Percentiles rank a stretch among this genome's conserved stretches.
Evolutionary conservation across 371 early-diverging fungal genomes (phyloP).

Genomic region (Mortierella sp.): DNA sequence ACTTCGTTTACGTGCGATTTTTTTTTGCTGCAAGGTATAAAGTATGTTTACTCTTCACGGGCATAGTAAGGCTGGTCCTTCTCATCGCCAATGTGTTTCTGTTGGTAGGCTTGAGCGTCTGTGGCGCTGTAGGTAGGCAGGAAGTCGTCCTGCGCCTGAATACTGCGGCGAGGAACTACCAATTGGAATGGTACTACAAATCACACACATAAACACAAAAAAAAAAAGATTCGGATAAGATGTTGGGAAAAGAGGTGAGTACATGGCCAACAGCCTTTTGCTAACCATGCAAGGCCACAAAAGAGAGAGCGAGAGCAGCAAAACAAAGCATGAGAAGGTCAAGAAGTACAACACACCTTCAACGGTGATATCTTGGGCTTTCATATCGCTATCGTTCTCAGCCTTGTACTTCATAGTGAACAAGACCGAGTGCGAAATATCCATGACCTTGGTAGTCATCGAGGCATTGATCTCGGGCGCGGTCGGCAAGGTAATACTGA

Average conservation of each 20-base stretch:
- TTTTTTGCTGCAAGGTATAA: background rate
- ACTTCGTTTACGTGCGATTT: too few species aligned
- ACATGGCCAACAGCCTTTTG: background rate
- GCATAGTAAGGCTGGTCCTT: background rate
- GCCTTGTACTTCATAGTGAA: too few species aligned
- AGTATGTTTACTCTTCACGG: background rate
- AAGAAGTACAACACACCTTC: background rate
- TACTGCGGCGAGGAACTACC: background rate
- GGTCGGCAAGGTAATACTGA: background rate
- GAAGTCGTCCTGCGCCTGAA: background rate
- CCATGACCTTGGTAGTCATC: background rate
- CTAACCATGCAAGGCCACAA: background rate
- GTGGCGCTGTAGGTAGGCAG: background rate
- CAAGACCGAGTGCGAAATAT: background rate
- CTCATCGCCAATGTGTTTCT: background rate
- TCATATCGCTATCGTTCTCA: background rate
- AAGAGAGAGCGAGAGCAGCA: too few species aligned
- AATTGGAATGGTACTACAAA: background rate
- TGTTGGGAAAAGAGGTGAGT: background rate
- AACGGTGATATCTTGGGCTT: background rate
- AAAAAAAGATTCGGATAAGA: too few species aligned
- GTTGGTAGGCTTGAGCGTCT: background rate
- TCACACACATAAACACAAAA: too few species aligned
- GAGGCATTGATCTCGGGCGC: background rate
- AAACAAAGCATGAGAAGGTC: too few species aligned